These are phyloP conservation scores for Colletotrichum somersetense DNA, from an alignment of 2,329 filamentous ascomycete genomes.

Conservation along the genomic window DNA sequence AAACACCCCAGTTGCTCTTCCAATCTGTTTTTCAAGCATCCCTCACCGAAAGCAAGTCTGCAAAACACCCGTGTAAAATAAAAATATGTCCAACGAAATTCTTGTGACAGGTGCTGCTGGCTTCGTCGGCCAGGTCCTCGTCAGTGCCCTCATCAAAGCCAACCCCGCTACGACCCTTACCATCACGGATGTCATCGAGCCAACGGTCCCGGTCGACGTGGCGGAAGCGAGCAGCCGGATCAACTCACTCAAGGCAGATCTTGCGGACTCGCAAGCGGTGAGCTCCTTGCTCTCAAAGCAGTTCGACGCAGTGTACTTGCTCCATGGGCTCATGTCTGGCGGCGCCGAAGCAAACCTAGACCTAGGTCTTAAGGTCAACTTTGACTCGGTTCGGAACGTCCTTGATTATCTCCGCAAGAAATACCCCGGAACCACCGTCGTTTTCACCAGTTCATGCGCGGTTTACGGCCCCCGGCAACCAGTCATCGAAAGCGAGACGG, in stretches of 20 bases:
- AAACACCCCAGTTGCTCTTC: neutral
- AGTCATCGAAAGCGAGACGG: conserved; percentile 56
- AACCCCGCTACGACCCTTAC: conserved; percentile 57
- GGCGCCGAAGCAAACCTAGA: conserved; percentile 71
- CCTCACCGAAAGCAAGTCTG: neutral
- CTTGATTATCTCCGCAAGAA: conserved; percentile 63
- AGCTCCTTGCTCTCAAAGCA: conserved; percentile 47
- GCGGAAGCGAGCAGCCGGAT: conserved; percentile 45
- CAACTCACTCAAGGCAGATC: conserved; percentile 47
- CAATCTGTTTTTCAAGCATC: neutral
- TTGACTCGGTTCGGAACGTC: conserved; percentile 67
- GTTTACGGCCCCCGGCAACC: conserved; percentile 64
- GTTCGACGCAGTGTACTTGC: conserved; percentile 66
- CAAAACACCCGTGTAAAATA: too few species aligned
- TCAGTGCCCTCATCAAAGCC: conserved; percentile 64
- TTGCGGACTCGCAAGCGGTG: conserved; percentile 51
- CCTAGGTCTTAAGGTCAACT: conserved; percentile 67
- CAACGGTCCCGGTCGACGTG: conserved; percentile 60
- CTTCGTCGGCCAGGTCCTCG: conserved; percentile 74
- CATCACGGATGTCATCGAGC: conserved; percentile 68
- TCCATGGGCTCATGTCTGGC: conserved; percentile 75
- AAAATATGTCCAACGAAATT: conserved; percentile 52
- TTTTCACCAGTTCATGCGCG: conserved; percentile 71
- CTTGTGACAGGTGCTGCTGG: conserved; percentile 75
- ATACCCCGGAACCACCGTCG: conserved; percentile 63